phyloP scores from a whole-genome alignment of 2,329 filamentous ascomycete genomes.

The Cladosporium austrohemisphaericum region DNA sequence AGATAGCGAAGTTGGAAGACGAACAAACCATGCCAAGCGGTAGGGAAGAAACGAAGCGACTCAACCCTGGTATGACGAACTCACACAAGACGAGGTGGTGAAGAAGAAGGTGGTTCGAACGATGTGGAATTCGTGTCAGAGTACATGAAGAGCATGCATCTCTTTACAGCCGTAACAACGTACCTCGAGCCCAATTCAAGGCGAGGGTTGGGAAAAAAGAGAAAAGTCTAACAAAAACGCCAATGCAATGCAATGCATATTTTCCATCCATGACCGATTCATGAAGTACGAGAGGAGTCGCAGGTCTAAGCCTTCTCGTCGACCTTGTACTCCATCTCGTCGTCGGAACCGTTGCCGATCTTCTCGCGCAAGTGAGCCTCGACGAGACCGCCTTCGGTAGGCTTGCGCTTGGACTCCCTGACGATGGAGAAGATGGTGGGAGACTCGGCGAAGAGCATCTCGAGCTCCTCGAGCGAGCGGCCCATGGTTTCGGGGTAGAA shows the following conservation, averaged over 20 bases:
- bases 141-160: neutral
- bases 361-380: conserved; percentile 13
- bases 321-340: conserved; percentile 14
- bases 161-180: neutral
- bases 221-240: neutral
- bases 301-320: neutral
- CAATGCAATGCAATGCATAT: conserved; percentile 1
- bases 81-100: too few relatives aligned
- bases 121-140: neutral
- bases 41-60: too few relatives aligned
- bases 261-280: too few relatives aligned
- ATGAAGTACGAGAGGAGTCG: neutral
- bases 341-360: conserved; percentile 5
- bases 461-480: conserved; percentile 40
- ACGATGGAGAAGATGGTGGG: conserved; percentile 7
- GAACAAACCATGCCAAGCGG: too few relatives aligned
- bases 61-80: too few relatives aligned
- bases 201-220: neutral
- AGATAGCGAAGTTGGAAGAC: too few relatives aligned
- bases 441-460: conserved; percentile 34
- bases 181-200: neutral
- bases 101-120: too few relatives aligned
- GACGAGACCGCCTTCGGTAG: conserved; percentile 11
- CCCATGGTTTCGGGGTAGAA: conserved; percentile 41
- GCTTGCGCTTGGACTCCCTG: conserved; percentile 14